phyloP scores from a whole-genome alignment of 768 basidiomycete genomes.

The Austroboletus eburneus region DNA sequence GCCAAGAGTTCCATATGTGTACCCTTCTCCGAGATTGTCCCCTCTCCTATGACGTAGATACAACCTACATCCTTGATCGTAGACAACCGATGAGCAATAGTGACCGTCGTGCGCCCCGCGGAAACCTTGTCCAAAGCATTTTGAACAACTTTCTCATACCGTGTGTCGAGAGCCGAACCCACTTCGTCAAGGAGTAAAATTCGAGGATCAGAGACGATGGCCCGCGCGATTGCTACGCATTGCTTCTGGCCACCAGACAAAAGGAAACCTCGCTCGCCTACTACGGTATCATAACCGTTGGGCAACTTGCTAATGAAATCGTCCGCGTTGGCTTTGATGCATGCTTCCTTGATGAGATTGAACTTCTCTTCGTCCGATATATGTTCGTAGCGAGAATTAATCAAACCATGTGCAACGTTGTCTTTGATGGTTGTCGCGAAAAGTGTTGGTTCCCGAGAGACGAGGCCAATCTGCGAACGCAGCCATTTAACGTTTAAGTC shows the following conservation, averaged over 20 bases:
- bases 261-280: slow-evolving; percentile 85
- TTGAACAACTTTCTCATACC: slow-evolving; percentile 84
- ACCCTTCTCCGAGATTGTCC: slow-evolving; percentile 74
- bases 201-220: slow-evolving; percentile 82
- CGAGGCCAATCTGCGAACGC: slow-evolving; percentile 81
- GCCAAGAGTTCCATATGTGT: slow-evolving; percentile 68
- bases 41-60: slow-evolving; percentile 89
- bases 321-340: slow-evolving; percentile 85
- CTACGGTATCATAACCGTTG: slow-evolving; percentile 83
- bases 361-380: slow-evolving; percentile 71
- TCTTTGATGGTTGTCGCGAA: slow-evolving; percentile 81
- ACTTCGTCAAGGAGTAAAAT: slow-evolving; percentile 87
- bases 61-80: slow-evolving; percentile 83
- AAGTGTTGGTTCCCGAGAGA: slow-evolving; percentile 83
- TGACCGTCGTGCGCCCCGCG: slow-evolving; percentile 73
- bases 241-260: slow-evolving; percentile 85
- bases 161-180: slow-evolving; percentile 85
- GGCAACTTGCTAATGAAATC: slow-evolving; percentile 83
- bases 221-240: slow-evolving; percentile 85
- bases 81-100: slow-evolving; percentile 75
- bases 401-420: slow-evolving; percentile 84
- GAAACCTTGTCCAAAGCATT: slow-evolving; percentile 87
- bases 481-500: slow-evolving; percentile 83
- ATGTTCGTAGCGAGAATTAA: slow-evolving; percentile 65
- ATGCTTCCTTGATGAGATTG: slow-evolving; percentile 75